phyloP scores from a whole-genome alignment of 2,329 filamentous ascomycete species.

The Dendrostoma leiphaemia region DNA sequence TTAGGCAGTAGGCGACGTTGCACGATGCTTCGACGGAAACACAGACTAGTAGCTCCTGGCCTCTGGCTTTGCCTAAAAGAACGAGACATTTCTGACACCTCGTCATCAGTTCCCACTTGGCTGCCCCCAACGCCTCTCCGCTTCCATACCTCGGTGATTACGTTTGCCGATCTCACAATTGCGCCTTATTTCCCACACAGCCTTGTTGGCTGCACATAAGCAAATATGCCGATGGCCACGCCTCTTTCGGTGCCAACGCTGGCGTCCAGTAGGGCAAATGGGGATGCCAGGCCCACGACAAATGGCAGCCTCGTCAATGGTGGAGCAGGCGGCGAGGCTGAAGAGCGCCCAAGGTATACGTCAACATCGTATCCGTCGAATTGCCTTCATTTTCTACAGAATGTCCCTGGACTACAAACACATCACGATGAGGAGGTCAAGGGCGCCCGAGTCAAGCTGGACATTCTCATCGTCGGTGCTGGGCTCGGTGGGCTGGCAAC shows the following conservation, averaged over 20 bases:
- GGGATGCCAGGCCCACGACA: background rate
- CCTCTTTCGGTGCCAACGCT: background rate
- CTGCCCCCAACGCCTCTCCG: background rate
- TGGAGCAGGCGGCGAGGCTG: background rate
- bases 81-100: background rate
- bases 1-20: slow-evolving; percentile 2
- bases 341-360: background rate
- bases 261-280: background rate
- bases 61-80: slow-evolving; percentile 1
- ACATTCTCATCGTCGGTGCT: slow-evolving; percentile 36
- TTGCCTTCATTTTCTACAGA: slow-evolving; percentile 6
- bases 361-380: slow-evolving; percentile 15
- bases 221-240: slow-evolving; percentile 8
- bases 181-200: background rate
- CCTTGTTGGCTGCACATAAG: background rate
- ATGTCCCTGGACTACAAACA: no score
- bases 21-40: background rate
- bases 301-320: background rate
- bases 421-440: background rate
- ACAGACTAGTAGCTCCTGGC: background rate
- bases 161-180: slow-evolving; percentile 5
- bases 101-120: background rate
- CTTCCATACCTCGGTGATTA: slow-evolving; percentile 1
- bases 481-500: slow-evolving; percentile 40
- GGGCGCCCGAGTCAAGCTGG: slow-evolving; percentile 15